Evolutionary conservation across 192 early-diverging fungal genomes (phyloP).

Genomic region (Mortierella claussenii): DNA sequence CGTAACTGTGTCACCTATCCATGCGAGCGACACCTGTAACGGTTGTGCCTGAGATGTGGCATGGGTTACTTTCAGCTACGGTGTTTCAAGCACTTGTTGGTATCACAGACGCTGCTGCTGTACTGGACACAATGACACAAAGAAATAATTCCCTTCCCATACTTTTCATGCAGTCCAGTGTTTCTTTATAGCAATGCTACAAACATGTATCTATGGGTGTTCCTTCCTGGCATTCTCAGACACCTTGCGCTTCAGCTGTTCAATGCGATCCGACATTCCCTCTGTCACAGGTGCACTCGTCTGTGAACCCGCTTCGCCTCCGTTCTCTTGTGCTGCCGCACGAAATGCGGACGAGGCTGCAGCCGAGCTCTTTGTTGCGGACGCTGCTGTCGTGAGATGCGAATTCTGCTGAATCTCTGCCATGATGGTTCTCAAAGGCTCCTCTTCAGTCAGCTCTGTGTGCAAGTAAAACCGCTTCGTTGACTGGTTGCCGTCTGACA

Average conservation of each 20-base stretch:
- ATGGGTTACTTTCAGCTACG: too few species aligned
- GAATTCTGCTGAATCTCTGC: conserved; percentile 41
- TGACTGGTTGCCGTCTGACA: conserved; percentile 46
- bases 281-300: conserved; percentile 12
- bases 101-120: too few species aligned
- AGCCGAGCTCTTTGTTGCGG: neutral
- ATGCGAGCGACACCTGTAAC: too few species aligned
- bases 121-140: too few species aligned
- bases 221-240: conserved; percentile 34
- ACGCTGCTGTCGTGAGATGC: conserved; percentile 1
- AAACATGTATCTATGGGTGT: too few species aligned
- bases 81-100: too few species aligned
- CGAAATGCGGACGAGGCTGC: neutral
- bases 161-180: too few species aligned
- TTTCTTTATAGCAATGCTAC: too few species aligned
- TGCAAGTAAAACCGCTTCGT: conserved; percentile 62
- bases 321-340: neutral
- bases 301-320: neutral
- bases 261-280: conserved; percentile 50
- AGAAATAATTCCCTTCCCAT: too few species aligned
- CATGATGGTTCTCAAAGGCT: conserved; percentile 50
- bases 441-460: conserved; percentile 54
- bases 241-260: conserved; percentile 44
- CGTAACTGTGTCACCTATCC: too few species aligned
- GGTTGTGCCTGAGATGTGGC: too few species aligned